Conservation (phyloP, 345 rosid genomes). For the Aquilaria sinensis region DNA sequence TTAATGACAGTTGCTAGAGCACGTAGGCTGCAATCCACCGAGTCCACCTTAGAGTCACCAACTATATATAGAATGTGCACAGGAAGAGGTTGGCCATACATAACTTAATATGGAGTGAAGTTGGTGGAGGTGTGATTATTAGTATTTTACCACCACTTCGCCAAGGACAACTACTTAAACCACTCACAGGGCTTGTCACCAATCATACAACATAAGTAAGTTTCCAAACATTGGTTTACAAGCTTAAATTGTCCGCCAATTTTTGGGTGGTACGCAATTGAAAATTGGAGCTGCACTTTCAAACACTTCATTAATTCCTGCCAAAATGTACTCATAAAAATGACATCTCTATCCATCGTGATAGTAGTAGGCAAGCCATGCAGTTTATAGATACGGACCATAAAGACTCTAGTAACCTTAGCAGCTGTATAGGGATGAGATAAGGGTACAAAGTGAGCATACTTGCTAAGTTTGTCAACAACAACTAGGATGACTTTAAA, state of each 20-base stretch:
- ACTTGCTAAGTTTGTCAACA: neutral
- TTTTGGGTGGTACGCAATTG: neutral
- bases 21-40: neutral
- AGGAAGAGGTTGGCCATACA: neutral
- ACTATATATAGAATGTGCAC: neutral
- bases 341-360: neutral
- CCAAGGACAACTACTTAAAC: neutral
- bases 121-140: neutral
- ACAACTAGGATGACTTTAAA: neutral
- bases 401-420: neutral
- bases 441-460: neutral
- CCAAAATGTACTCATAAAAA: constrained; percentile 1
- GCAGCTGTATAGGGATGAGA: neutral
- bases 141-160: neutral
- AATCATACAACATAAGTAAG: neutral
- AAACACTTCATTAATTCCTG: neutral
- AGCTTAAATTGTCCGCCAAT: constrained; percentile 1
- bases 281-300: neutral
- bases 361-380: neutral
- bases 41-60: neutral
- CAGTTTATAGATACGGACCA: neutral
- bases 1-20: neutral
- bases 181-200: neutral
- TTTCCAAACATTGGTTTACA: neutral
- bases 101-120: neutral